A percentile compares a stretch with the other conserved stretches of the same genome.
phyloP scores from a whole-genome alignment of 1,284 basidiomycete species.

The Gomphus bonarii region DNA sequence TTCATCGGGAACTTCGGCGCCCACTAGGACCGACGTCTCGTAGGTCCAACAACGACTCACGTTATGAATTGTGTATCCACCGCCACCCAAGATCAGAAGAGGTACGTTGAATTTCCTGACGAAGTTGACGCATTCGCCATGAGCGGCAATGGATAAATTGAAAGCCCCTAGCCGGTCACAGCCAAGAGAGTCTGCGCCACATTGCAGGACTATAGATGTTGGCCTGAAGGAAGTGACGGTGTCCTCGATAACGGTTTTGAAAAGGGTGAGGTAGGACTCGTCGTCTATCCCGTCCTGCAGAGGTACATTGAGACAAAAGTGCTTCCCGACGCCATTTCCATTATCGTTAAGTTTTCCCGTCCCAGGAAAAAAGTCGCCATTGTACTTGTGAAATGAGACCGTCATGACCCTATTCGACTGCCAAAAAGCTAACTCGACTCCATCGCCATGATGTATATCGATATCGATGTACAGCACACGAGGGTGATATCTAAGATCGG shows the following conservation, averaged over 20 bases:
- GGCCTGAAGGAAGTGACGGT: conserved; percentile 87
- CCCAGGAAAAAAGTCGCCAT: conserved; percentile 95
- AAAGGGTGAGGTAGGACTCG: conserved; percentile 89
- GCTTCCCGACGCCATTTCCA: conserved; percentile 79
- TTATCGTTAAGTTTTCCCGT: conserved; percentile 91
- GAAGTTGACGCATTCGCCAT: conserved; percentile 96
- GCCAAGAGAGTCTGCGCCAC: conserved; percentile 93
- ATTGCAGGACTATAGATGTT: conserved; percentile 89
- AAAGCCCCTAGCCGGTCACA: conserved; percentile 94
- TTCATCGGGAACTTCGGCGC: conserved; percentile 74
- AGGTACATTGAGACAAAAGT: conserved; percentile 94
- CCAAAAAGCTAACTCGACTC: conserved; percentile 97
- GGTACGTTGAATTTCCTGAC: conserved; percentile 89
- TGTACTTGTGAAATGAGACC: conserved; percentile 99
- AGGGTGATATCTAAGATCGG: conserved; percentile 62
- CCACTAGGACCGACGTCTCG: conserved; percentile 91
- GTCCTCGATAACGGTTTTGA: conserved; percentile 95
- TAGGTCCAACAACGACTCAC: conserved; percentile 99
- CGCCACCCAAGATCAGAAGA: conserved; percentile 85
- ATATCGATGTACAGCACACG: conserved; percentile 95
- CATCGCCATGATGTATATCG: conserved; percentile 95
- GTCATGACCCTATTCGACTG: conserved; percentile 97
- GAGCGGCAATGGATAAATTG: conserved; percentile 98
- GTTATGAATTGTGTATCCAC: conserved; percentile 93
- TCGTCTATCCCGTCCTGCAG: conserved; percentile 96